Base-by-base conservation (phyloP, 331 rosid genomes). In the Malus hybrid region DNA sequence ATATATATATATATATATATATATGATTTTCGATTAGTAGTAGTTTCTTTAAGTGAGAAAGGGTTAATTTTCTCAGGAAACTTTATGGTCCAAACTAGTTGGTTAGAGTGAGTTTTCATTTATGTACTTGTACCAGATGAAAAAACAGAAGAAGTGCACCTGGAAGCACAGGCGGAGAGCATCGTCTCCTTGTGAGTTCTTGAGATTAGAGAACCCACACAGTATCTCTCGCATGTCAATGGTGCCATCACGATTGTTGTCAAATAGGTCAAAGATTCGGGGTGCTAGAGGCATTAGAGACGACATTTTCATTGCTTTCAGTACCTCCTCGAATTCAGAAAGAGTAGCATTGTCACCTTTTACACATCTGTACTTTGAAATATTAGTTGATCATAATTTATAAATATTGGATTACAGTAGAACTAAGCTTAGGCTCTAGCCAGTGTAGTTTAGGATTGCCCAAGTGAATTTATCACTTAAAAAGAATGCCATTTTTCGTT, bases 141-240 rank as follows among this genome's bases (percentile, higher is more conserved):
- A 34, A 19, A 26, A 22, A 33, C 57, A 7, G 53, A 26, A 75
- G 63, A 42, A 33, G 9, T 62, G 46, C 22, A 89, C 98, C 93
- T 93, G 97, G 80, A 91, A 93, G 86, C 98, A 89, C 44, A 91
- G 80, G 77, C 85, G 97, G 20, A 93, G 97, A 70, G 94, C 97
- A 83, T 91, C 96, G 16, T 93, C 97, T 0, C 98, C 98, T 80
- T 75, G 82, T 2, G 96, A 89, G 26, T 89, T 89, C 78, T 81
- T 84, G 75, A 93, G 93, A 80, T 87, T 93, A 32, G 98, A 93
- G 80, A 93, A 88, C 0, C 98, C 98, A 73, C 97, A 91, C 4
- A 93, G 91, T 18, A 93, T 86, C 91, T 93, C 97, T 11, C 96
- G 53, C 98, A 93, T 91, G 84, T 93, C 98, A 42, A 91, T 86